Conservation (phyloP, 805 yeast genomes). For the Starmera amethionina region DNA sequence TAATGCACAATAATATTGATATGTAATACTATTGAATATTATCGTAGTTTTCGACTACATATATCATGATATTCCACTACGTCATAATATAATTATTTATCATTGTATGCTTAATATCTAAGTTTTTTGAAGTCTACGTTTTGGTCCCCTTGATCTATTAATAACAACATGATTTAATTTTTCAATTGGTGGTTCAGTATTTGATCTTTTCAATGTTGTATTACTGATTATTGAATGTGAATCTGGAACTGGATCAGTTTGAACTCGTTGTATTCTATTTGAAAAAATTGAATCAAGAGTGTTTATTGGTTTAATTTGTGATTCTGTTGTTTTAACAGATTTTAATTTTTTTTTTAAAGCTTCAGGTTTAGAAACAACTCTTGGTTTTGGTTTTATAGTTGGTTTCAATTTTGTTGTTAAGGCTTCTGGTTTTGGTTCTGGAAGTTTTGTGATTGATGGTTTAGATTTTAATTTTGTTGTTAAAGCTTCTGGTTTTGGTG, state of each 20-base stretch:
- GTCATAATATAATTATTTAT: background rate
- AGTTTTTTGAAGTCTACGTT: constrained; percentile 21
- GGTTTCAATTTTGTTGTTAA: constrained; percentile 3
- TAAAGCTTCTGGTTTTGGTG: constrained; percentile 14
- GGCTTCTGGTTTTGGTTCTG: constrained; percentile 8
- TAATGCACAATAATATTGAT: no score
- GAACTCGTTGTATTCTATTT: background rate
- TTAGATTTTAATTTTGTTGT: constrained; percentile 13
- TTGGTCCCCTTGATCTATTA: constrained; percentile 25
- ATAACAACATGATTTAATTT: constrained; percentile 21
- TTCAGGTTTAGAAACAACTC: constrained; percentile 13
- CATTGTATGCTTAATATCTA: background rate
- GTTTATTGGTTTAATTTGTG: background rate
- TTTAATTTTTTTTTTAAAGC: constrained; percentile 7
- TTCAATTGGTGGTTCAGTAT: constrained; percentile 8
- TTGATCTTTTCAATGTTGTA: background rate
- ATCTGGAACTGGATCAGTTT: constrained; percentile 11
- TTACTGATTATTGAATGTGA: background rate
- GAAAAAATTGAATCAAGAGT: background rate
- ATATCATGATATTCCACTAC: background rate
- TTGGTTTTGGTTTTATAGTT: constrained; percentile 9
- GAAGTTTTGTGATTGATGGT: constrained; percentile 4
- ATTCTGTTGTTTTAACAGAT: constrained; percentile 5
- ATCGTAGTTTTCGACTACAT: no score
- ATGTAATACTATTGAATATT: no score